phyloP scores from a whole-genome alignment of 2,329 filamentous ascomycete genomes.

The Talaromyces atroroseus region DNA sequence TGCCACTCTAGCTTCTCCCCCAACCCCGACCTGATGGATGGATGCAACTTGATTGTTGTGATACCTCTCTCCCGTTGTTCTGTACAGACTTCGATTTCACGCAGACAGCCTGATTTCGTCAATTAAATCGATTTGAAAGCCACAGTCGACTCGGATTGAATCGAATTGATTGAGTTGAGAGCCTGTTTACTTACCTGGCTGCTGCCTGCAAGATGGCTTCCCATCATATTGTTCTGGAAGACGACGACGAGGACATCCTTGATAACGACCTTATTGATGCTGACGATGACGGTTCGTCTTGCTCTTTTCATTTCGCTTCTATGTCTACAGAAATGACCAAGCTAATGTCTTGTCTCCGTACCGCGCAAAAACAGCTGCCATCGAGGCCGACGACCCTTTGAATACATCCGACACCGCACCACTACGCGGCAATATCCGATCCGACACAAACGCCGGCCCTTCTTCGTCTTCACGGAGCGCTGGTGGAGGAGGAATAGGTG shows the following conservation, averaged over 20 bases:
- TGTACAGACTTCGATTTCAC: too few relatives aligned
- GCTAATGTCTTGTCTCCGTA: background rate
- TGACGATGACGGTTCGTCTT: conserved; percentile 57
- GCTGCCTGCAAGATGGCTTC: conserved; percentile 10
- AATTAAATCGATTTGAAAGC: too few relatives aligned
- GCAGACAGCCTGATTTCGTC: too few relatives aligned
- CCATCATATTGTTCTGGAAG: conserved; percentile 44
- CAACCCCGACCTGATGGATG: background rate
- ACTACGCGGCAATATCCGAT: conserved; percentile 76
- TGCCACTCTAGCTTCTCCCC: conserved; percentile 38
- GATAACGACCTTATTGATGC: conserved; percentile 72
- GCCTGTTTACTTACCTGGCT: background rate
- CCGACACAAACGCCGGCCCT: conserved; percentile 34
- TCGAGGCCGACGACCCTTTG: conserved; percentile 89
- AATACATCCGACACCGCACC: conserved; percentile 68
- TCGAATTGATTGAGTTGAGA: too few relatives aligned
- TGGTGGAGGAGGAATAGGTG: background rate
- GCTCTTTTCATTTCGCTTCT: background rate
- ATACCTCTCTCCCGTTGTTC: too few relatives aligned
- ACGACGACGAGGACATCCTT: conserved; percentile 56
- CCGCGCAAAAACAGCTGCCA: conserved; percentile 51
- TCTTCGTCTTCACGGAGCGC: conserved; percentile 37
- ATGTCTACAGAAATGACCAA: background rate
- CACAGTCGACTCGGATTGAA: too few relatives aligned
- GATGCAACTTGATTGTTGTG: too few relatives aligned